Conservation (phyloP, 2,329 filamentous ascomycete genomes). For the Achaetomium macrosporum region DNA sequence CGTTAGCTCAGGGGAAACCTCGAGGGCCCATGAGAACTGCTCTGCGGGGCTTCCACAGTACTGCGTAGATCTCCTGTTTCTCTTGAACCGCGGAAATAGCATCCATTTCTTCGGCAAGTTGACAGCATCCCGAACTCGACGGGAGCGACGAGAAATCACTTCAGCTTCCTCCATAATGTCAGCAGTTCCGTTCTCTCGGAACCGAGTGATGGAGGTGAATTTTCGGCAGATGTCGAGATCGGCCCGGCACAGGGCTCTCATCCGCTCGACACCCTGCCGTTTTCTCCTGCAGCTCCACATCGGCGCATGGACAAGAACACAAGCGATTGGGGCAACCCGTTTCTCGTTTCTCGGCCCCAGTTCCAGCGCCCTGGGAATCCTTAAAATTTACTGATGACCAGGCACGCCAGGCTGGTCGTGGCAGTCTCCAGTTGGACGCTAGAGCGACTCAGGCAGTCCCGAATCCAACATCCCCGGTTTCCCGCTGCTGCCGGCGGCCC, state of each 20-base stretch:
- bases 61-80: too few species aligned
- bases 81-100: too few species aligned
- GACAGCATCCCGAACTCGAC: too few species aligned
- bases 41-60: too few species aligned
- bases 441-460: background rate
- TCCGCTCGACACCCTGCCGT: slow-evolving; percentile 2
- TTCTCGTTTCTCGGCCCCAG: background rate
- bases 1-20: too few species aligned
- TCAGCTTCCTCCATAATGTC: too few species aligned
- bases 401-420: slow-evolving; percentile 7
- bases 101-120: too few species aligned
- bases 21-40: too few species aligned
- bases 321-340: slow-evolving; percentile 1
- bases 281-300: background rate
- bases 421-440: slow-evolving; percentile 9
- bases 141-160: too few species aligned
- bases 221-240: background rate
- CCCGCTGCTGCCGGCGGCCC: too few species aligned
- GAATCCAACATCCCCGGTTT: background rate
- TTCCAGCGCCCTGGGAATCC: slow-evolving; percentile 4
- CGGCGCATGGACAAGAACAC: background rate
- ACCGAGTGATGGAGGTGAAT: too few species aligned
- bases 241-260: background rate
- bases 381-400: background rate
- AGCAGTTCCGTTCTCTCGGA: too few species aligned